Evolutionary conservation across 2,329 filamentous ascomycete species (phyloP), one percentile per base, ranked within the genome.

Genomic region (Botrytis byssoidea): DNA sequence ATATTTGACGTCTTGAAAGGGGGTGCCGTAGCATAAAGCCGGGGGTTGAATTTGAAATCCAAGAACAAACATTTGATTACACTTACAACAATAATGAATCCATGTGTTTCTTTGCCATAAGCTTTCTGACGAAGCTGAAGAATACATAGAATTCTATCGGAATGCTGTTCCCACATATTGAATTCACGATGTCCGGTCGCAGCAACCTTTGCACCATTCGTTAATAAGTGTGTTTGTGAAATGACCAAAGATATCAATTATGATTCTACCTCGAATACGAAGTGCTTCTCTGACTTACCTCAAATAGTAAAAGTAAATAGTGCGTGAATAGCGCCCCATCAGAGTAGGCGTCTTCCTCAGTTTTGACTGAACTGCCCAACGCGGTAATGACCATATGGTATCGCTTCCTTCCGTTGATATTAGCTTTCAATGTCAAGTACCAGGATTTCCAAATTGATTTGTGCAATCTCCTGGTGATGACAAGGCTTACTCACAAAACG

Each of bases 271-370:
- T 42, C 18, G 70, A 60, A 65, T 42, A 61, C 63, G 18, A 75
- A 59, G 2, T 29, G 20, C 44, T 12, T 37, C 46, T 74, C 20
- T 61, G 68, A 75, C 82, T 79, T 74, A 88, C 85, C 81, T 89
- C 88, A 77, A 89, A 89, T 32, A 89, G 80, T 46, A 89, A 83
- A 12, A 89, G 83, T 6, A 89, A 75, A 88, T 72, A 88, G 78
- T 89, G 87, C 2, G 87, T 86, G 42, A 88, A 83, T 74, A 89
- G 86, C 37, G 86, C 83, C n/a, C 86, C 87, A 77, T 89, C 86
- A 0, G 86, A 88, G 29, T 85, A 83, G n/a, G 88, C 81, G 76
- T 89, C 85, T 64, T 86, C 82, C 20, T 84, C 81, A 60, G 82
- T 85, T 37, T 82, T 82, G 12, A 86, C 76, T 69, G 80, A 83